A percentile compares a stretch with the other conserved stretches of the same genome.
Conservation (phyloP, 768 basidiomycete genomes). For the Omphalotus guepiniiformis region DNA sequence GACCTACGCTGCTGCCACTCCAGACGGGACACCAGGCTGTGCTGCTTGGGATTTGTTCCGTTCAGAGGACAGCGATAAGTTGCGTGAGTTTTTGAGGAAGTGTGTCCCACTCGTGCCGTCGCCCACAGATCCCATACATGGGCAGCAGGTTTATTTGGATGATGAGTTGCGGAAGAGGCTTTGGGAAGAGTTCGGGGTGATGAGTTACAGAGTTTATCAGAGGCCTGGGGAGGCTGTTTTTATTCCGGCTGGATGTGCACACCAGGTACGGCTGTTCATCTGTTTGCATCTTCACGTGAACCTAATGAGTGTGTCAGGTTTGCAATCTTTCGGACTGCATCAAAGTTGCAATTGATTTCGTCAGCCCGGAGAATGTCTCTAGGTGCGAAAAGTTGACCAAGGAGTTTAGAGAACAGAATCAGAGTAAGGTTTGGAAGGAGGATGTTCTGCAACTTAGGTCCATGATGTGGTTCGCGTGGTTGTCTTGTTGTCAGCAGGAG, state of each 20-base stretch:
- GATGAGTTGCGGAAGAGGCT: constrained; percentile 61
- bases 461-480: constrained; percentile 95
- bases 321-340: constrained; percentile 93
- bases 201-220: constrained; percentile 83
- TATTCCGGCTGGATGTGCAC: constrained; percentile 91
- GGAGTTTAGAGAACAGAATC: constrained; percentile 90
- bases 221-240: constrained; percentile 90
- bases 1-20: constrained; percentile 59
- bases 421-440: constrained; percentile 86
- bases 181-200: constrained; percentile 62
- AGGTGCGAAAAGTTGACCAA: constrained; percentile 81
- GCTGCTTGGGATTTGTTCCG: constrained; percentile 93
- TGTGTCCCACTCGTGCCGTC: constrained; percentile 51
- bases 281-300: not conserved
- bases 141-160: constrained; percentile 85
- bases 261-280: constrained; percentile 55
- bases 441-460: constrained; percentile 88
- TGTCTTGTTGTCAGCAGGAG: constrained; percentile 52
- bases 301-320: constrained; percentile 45
- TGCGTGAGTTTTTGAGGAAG: constrained; percentile 69
- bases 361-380: constrained; percentile 87
- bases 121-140: constrained; percentile 81
- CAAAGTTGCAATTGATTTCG: constrained; percentile 94
- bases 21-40: constrained; percentile 65
- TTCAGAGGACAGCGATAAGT: constrained; percentile 72